Evolutionary conservation across 2,329 filamentous ascomycete species (phyloP), one percentile per base, ranked within the genome.

Genomic region (Cytospora leucostoma): DNA sequence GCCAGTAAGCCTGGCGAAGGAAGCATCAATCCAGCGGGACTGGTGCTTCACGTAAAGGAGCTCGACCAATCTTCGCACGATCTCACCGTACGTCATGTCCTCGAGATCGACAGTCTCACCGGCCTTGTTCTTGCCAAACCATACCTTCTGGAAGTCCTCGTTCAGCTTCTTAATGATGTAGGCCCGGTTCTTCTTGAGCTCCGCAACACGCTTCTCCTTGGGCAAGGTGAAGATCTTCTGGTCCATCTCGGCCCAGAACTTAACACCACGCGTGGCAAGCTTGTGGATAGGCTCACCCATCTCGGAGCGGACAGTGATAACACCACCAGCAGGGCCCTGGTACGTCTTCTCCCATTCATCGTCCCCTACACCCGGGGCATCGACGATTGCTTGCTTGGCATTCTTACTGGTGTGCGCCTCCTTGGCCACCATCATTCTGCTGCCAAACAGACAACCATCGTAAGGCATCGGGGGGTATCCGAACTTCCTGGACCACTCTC

Each of bases 241-340:
- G 73, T 99, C 95, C 93, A 99, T 97, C 79, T 99, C 96, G 56
- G 93, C 89, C 95, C 95, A 99, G 82, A 99, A 97, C 61, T 87
- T 82, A 55, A 99, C 93, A 84, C 95, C 95, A 64, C 96, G 90
- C 56, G 95, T 99, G 17, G 95, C 96, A 65, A 99, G 86, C 82
- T 99, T 99, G 82, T 99, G 95, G 67, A 99, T 99, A 7, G 95
- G 96, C 82, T 99, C 95, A 53, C 95, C 96, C 96, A 99, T 99
- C 79, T 99, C 95, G 1, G 95, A 99, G 68, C 93, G 88, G 56
- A 99, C 95, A 34, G 95, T 99, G 71, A 99, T 94, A 67, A 99
- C 88, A 74, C 95, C 95, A 71, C 95, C 95, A 63, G 93, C 90
- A 33, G 93, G 84, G 19, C 91, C 92, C 80, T 94, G 92, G 82